Evolutionary conservation across 805 yeast species (phyloP), one percentile per base, ranked within the genome.

Genomic region (Saccharomyces jurei): DNA sequence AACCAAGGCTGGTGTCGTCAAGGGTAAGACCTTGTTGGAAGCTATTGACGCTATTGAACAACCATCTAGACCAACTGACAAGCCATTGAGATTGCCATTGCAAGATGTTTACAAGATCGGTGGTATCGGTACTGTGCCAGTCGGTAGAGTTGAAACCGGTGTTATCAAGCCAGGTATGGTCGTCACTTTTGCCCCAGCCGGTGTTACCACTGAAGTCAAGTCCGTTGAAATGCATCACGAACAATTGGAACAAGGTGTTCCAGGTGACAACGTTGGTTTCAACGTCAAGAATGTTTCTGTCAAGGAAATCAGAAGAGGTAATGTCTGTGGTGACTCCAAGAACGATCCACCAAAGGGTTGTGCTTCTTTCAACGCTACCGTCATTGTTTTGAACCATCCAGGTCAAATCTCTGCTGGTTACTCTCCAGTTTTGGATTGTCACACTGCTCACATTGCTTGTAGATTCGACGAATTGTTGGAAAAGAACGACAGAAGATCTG

Each of bases 91-190:
- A 76, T 84, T 87, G 75, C 92, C 92, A 71, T 83, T 87, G 74
- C 89, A 85, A 79, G 95, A 87, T 81, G 89, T 87, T 70, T 86
- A 87, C 90, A 86, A 86, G 89, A 87, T 87, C 73, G 92, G 92
- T 81, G 91, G 88, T 81, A 84, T 86, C 71, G 91, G 90, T 69
- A 85, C 92, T 71, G 95, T 87, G 80, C 92, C 94, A 77, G 89
- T 86, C 80, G 96, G 95, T 71, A 86, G 94, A 81, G 90, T 87
- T 71, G 94, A 87, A 82, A 87, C 95, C 76, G 96, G 96, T 82
- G 77, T 82, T 64, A 87, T 87, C 79, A 86, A 87, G 83, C 83
- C 92, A 71, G 95, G 94, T 80, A 87, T 87, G 89, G 83, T 87
- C 71, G 91, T 87, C 61, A 78, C 88, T 71, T 86, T 87, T 70